A percentile compares a stretch with the other conserved stretches of the same genome.
phyloP scores from a whole-genome alignment of 176 grass and related monocot genomes.

The Dactylis glomerata region DNA sequence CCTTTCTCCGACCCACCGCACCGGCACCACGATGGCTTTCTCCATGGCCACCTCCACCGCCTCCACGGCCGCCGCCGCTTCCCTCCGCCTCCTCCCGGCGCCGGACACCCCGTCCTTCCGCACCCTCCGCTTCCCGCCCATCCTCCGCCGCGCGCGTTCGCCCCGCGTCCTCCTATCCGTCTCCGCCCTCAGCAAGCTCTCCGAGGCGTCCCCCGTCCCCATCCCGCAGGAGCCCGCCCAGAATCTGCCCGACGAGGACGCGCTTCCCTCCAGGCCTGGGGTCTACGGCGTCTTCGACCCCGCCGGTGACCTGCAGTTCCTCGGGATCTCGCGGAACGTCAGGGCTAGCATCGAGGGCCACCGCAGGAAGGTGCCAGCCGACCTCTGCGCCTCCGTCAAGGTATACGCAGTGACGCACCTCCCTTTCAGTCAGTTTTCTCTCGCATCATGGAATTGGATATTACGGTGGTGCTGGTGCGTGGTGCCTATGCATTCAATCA shows the following conservation, averaged over 20 bases:
- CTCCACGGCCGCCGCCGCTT: not conserved
- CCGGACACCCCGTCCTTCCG: not conserved
- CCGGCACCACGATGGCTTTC: not conserved
- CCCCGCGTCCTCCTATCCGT: not conserved
- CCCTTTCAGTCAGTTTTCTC: not conserved
- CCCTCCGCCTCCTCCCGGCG: constrained; percentile 11
- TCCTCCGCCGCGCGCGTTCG: not conserved
- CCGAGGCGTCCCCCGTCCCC: constrained; percentile 47
- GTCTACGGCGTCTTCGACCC: constrained; percentile 75
- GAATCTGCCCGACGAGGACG: constrained; percentile 17
- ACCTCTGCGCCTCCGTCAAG: constrained; percentile 73
- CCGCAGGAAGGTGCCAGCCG: constrained; percentile 59
- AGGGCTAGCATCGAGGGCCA: constrained; percentile 71
- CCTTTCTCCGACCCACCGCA: not conserved
- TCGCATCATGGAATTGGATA: not conserved
- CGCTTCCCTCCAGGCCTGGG: constrained; percentile 44
- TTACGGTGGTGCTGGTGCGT: too few species aligned
- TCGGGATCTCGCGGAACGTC: constrained; percentile 82
- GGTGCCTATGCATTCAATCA: not conserved
- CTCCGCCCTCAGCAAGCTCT: constrained; percentile 41
- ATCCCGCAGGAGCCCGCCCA: constrained; percentile 42
- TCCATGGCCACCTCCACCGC: constrained; percentile 13
- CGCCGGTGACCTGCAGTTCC: constrained; percentile 65
- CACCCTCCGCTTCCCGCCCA: constrained; percentile 6
- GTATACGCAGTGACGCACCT: constrained; percentile 11